Evolutionary conservation across 2,329 filamentous ascomycete genomes (phyloP), one percentile per base, ranked within the genome.

Genomic region (Cadophora sp.): DNA sequence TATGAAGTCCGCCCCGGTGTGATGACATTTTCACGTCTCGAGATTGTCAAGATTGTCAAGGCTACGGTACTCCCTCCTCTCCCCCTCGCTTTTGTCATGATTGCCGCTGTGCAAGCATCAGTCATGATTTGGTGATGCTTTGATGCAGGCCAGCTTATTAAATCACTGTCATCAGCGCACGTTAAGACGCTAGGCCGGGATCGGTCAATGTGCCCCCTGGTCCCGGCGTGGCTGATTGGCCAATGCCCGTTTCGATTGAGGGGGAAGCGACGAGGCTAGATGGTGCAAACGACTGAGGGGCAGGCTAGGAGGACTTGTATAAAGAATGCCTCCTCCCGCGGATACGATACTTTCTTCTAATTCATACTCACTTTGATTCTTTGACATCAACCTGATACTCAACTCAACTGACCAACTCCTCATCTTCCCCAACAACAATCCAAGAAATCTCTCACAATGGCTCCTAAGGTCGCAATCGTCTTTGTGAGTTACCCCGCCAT

Each of bases 391-490:
- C 43, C 20, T 1, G n/a, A 50, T 20, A 53, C 61, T 33, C 20
- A 27, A 43, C 50, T 39, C 27, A 30, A 43, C 50, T 39, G 4
- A 30, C 27, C 27, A 30, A 30, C 27, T 53, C 43, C 59, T 50
- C 68, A 59, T 13, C 43, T 39, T 47, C 53, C 41, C 36, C n/a
- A 62, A 45, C 53, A 39, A 4, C 27, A 51, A 39, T 27, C 27
- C 24, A 33, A 30, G 30, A 67, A 45, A 68, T 67, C 64, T 18
- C 59, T 69, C 73, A 72, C 43, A 64, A 96, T 97, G 93, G 92
- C 92, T 83, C 92, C 92, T 80, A 96, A 93, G 85, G 87, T 97
- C 78, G 94, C 94, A 75, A 96, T 97, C 82, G 88, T 97, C 80
- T 96, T 89, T 81, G 92, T 94, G 85, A 74, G 91, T 87, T 50